These are phyloP conservation scores for Dryas drummondii DNA, from an alignment of 306 rosid species.

Conservation along the genomic window DNA sequence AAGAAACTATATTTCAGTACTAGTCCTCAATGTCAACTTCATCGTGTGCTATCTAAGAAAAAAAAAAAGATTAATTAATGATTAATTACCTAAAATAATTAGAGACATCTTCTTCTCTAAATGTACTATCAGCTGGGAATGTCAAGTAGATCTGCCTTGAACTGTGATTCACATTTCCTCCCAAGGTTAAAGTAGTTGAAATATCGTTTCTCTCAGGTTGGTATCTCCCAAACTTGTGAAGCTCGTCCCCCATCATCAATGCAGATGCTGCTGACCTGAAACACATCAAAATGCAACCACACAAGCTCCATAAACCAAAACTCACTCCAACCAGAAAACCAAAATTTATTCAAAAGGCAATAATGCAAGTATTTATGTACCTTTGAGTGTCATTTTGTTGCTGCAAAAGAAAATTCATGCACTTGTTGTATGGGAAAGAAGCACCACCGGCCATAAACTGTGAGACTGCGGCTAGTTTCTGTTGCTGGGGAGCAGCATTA, in stretches of 20 bases:
- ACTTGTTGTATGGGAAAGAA: slow-evolving; percentile 59
- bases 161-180: slow-evolving; percentile 62
- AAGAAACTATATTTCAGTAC: not conserved
- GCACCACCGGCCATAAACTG: slow-evolving; percentile 53
- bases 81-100: slow-evolving; percentile 76
- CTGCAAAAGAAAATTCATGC: slow-evolving; percentile 58
- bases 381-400: slow-evolving; percentile 65
- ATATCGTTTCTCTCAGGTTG: slow-evolving; percentile 66
- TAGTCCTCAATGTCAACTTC: not conserved
- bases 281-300: slow-evolving; percentile 9
- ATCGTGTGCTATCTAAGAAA: not conserved
- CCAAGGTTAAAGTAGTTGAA: slow-evolving; percentile 41
- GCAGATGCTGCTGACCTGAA: slow-evolving; percentile 56
- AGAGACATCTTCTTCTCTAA: slow-evolving; percentile 93
- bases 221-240: slow-evolving; percentile 55
- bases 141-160: slow-evolving; percentile 92
- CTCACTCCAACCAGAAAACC: not conserved
- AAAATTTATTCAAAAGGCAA: not conserved
- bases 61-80: not conserved
- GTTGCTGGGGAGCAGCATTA: slow-evolving; percentile 62
- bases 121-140: slow-evolving; percentile 93
- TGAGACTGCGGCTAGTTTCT: slow-evolving; percentile 49
- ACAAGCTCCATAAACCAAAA: not conserved
- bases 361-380: slow-evolving; percentile 6
- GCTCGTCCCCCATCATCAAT: slow-evolving; percentile 66